Evolutionary conservation across 1,139 yeast species (phyloP).

Genomic region (Zhuliangozyma blackwelliae): DNA sequence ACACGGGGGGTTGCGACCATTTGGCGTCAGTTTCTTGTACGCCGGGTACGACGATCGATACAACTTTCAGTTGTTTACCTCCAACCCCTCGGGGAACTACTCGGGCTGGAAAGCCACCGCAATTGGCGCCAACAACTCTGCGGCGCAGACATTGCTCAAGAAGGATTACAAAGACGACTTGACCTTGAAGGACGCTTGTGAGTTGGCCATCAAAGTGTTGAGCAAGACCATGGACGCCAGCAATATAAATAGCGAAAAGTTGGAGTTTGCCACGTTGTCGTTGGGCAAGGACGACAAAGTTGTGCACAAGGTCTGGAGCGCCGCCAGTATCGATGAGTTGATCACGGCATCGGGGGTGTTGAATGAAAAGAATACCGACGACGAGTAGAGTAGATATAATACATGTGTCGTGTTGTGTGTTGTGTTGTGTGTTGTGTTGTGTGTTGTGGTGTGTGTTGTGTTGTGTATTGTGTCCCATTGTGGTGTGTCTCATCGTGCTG

Average conservation of each 20-base stretch:
- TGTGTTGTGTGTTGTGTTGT: no score
- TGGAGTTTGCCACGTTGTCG: conserved; percentile 76
- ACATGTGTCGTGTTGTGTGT: no score
- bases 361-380: conserved; percentile 34
- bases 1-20: conserved; percentile 97
- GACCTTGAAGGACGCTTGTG: conserved; percentile 73
- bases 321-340: conserved; percentile 68
- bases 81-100: conserved; percentile 96
- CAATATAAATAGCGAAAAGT: conserved; percentile 56
- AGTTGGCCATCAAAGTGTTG: conserved; percentile 84
- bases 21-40: conserved; percentile 92
- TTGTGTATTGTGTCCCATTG: no score
- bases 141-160: conserved; percentile 92
- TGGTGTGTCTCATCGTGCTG: no score
- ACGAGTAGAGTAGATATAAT: conserved; percentile 11
- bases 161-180: conserved; percentile 90
- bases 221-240: conserved; percentile 93
- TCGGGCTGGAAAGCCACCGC: conserved; percentile 98
- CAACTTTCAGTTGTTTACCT: conserved; percentile 88
- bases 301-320: conserved; percentile 73
- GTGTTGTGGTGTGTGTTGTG: no score
- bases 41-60: conserved; percentile 93
- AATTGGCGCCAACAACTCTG: conserved; percentile 93
- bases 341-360: conserved; percentile 72
- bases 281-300: conserved; percentile 50